Conservation (phyloP, 176 grass and related monocot genomes). For the Zizania latifolia region DNA sequence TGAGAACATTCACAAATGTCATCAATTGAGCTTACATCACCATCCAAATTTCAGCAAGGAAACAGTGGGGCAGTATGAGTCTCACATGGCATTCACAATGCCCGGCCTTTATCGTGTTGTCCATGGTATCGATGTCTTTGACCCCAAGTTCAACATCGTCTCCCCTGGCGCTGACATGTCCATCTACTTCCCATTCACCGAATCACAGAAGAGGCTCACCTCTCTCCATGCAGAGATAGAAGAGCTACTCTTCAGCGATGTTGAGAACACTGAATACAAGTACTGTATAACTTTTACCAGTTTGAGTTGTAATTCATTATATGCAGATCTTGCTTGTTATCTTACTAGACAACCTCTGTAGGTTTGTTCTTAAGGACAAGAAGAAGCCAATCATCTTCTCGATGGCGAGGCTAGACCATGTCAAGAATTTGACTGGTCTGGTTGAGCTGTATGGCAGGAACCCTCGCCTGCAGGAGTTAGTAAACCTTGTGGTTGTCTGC, state of each 20-base stretch:
- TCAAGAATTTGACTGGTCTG: slow-evolving; percentile 75
- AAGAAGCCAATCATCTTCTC: slow-evolving; percentile 77
- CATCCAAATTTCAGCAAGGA: slow-evolving; percentile 57
- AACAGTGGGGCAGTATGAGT: slow-evolving; percentile 73
- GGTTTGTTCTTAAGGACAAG: slow-evolving; percentile 59
- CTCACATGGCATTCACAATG: slow-evolving; percentile 71
- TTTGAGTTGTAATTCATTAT: neutral
- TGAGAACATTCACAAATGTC: neutral
- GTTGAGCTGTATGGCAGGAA: slow-evolving; percentile 58
- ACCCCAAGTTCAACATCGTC: slow-evolving; percentile 82
- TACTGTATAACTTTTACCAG: neutral
- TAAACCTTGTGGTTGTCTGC: slow-evolving; percentile 67
- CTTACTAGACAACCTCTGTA: slow-evolving; percentile 18
- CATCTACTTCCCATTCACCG: slow-evolving; percentile 69
- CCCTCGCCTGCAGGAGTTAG: slow-evolving; percentile 45
- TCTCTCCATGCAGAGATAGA: slow-evolving; percentile 68
- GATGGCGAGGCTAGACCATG: slow-evolving; percentile 67
- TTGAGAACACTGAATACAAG: slow-evolving; percentile 61
- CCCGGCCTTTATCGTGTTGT: slow-evolving; percentile 70
- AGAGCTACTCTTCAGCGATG: slow-evolving; percentile 54
- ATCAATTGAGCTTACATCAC: neutral
- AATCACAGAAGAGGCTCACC: slow-evolving; percentile 58
- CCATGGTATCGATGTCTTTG: slow-evolving; percentile 82
- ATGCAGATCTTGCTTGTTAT: neutral
- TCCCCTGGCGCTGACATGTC: slow-evolving; percentile 70